Evolutionary conservation across 768 basidiomycete species (phyloP).

Genomic region (Xerocomellus chrysenteron): DNA sequence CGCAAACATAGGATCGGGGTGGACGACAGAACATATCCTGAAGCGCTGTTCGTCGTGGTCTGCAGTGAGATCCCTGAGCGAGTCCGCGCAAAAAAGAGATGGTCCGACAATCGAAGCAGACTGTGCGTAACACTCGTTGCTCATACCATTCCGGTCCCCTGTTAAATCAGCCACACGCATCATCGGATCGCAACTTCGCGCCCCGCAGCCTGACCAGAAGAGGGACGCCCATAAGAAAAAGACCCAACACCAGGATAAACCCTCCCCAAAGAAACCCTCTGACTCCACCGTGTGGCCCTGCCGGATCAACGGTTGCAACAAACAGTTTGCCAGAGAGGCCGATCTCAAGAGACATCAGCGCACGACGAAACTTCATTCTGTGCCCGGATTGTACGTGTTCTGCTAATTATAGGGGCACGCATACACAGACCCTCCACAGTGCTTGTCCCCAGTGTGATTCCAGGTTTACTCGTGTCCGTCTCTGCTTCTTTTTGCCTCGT

Average conservation of each 20-base stretch:
- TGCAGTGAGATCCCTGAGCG: conserved; percentile 21
- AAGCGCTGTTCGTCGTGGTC: not conserved
- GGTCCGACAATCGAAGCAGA: conserved; percentile 35
- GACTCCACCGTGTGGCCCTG: conserved; percentile 71
- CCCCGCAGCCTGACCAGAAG: conserved; percentile 39
- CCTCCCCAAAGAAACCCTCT: conserved; percentile 48
- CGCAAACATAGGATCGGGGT: conserved; percentile 10
- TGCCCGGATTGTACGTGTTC: conserved; percentile 64
- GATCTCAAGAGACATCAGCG: conserved; percentile 80
- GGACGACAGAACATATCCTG: conserved; percentile 2
- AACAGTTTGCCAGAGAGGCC: conserved; percentile 79
- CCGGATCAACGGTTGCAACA: conserved; percentile 78
- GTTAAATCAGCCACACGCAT: conserved; percentile 25
- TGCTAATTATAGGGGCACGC: conserved; percentile 14
- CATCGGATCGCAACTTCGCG: conserved; percentile 9
- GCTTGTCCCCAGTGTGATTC: conserved; percentile 80
- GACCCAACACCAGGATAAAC: conserved; percentile 41
- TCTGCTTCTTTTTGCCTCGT: conserved; percentile 10
- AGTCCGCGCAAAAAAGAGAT: conserved; percentile 19
- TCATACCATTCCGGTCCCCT: conserved; percentile 7
- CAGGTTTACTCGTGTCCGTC: conserved; percentile 71
- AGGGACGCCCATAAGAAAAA: conserved; percentile 43
- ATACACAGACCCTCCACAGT: conserved; percentile 37
- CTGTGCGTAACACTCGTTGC: conserved; percentile 28
- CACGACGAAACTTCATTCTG: conserved; percentile 74